Conservation (phyloP, 2,329 filamentous ascomycete genomes). For the Microcyclospora pomicola region DNA sequence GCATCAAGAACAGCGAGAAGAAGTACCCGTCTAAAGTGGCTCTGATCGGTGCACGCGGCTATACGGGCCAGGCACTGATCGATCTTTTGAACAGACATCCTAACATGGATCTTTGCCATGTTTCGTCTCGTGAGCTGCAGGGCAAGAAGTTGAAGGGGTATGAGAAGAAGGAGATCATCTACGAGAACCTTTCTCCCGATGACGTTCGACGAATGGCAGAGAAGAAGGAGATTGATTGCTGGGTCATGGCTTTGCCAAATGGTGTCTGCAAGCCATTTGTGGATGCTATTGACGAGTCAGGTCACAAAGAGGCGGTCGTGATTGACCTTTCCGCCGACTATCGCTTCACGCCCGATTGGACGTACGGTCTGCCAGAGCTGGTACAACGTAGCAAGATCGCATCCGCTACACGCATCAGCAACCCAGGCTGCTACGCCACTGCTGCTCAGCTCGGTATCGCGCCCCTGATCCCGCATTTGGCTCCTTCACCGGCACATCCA, state of each 20-base stretch:
- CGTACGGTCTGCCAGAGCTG: slow-evolving; percentile 81
- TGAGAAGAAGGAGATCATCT: slow-evolving; percentile 77
- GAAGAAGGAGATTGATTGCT: slow-evolving; percentile 77
- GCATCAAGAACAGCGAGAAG: slow-evolving; percentile 77
- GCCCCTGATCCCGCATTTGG: slow-evolving; percentile 64
- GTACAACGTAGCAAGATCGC: slow-evolving; percentile 63
- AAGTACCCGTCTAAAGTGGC: slow-evolving; percentile 64
- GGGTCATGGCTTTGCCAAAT: slow-evolving; percentile 95
- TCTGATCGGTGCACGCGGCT: slow-evolving; percentile 82
- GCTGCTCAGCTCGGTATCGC: slow-evolving; percentile 81
- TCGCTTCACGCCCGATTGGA: slow-evolving; percentile 74
- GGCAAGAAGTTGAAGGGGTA: slow-evolving; percentile 84
- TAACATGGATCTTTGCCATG: slow-evolving; percentile 76
- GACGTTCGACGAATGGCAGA: slow-evolving; percentile 77
- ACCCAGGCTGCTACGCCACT: slow-evolving; percentile 92
- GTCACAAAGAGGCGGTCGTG: slow-evolving; percentile 56
- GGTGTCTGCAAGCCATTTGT: slow-evolving; percentile 89
- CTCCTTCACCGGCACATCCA: slow-evolving; percentile 47
- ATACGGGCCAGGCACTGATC: slow-evolving; percentile 85
- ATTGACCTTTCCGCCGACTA: slow-evolving; percentile 96
- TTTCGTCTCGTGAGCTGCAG: slow-evolving; percentile 82
- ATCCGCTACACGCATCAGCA: slow-evolving; percentile 67
- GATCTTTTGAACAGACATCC: slow-evolving; percentile 77
- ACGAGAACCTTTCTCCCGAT: slow-evolving; percentile 78
- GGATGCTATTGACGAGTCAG: slow-evolving; percentile 65